Evolutionary conservation across 1,284 basidiomycete genomes (phyloP), one percentile per base, ranked within the genome.

Genomic region (Athelia psychrophila): DNA sequence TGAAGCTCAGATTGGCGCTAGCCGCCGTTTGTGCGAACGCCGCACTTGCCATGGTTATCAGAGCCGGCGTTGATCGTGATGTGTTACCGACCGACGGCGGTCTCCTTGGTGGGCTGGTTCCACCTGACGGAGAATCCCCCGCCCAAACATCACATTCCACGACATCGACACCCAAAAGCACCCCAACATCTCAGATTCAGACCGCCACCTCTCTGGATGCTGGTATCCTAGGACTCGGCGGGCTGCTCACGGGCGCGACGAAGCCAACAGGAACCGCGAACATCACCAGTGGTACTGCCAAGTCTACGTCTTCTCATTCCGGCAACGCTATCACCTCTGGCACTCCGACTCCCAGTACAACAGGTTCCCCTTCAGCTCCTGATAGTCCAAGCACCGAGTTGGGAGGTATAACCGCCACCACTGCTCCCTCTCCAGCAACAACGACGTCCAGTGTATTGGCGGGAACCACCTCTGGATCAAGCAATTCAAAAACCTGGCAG

Each of bases 401-500:
- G 13, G 13, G 6, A 30, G n/a, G 5, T n/a, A n/a, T 22, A n/a
- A 42, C n/a, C n/a, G 38, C 38, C 9, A 18, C 38, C 20, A n/a
- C 38, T 8, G n/a, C 38, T 42, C 9, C 38, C 5, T 22, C 38
- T 42, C 9, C 38, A 6, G 16, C 38, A 5, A n/a, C 38, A 6
- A 42, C 16, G 6, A 42, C 38, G 38, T 9, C 38, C 38, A 42
- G n/a, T 42, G 20, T 6, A 6, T 16, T 18, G 38, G 38, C 38
- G n/a, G 38, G 20, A 5, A 22, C 6, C n/a, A 8, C 27, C 6
- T 6, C 27, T 13, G 27, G 38, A 8, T 6, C 38, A 8, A 23
- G 44, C 44, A 6, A 46, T 4, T 48, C 58, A 3, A 68, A 62
- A 33, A 66, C 80, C 60, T 88, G 85, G 86, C 83, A 84, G 64